Evolutionary conservation across 495 filamentous ascomycete species (phyloP).

Genomic region (Podospora didyma): DNA sequence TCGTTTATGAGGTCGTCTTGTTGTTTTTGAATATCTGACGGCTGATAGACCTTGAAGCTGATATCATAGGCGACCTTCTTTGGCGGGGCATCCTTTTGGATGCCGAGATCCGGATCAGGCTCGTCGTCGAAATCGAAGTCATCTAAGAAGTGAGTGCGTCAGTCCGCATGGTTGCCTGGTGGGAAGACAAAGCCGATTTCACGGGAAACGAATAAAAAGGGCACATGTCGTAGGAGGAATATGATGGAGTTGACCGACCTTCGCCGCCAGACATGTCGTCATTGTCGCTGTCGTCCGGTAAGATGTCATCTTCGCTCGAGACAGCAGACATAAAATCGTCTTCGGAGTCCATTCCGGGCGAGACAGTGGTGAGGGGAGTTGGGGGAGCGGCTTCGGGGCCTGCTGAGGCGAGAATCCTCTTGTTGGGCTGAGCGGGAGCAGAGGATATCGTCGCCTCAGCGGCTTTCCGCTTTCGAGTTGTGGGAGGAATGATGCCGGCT

Average conservation of each 20-base stretch:
- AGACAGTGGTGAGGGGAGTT: slow-evolving; percentile 54
- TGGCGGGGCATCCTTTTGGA: slow-evolving; percentile 69
- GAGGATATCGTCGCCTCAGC: slow-evolving; percentile 64
- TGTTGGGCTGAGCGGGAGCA: slow-evolving; percentile 41
- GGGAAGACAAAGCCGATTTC: background rate
- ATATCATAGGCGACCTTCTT: slow-evolving; percentile 78
- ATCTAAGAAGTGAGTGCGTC: slow-evolving; percentile 23
- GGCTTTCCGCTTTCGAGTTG: slow-evolving; percentile 88
- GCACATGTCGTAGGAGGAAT: background rate
- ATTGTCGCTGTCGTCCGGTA: slow-evolving; percentile 73
- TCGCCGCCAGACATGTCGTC: slow-evolving; percentile 65
- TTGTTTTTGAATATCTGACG: slow-evolving; percentile 72
- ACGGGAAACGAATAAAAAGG: background rate
- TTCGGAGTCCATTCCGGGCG: slow-evolving; percentile 85
- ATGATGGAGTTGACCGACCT: slow-evolving; percentile 48
- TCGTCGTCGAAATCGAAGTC: slow-evolving; percentile 70
- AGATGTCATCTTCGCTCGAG: slow-evolving; percentile 73
- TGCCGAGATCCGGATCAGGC: slow-evolving; percentile 67
- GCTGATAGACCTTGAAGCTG: slow-evolving; percentile 73
- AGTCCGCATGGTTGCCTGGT: slow-evolving; percentile 6
- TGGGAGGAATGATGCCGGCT: slow-evolving; percentile 56
- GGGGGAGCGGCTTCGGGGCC: slow-evolving; percentile 45
- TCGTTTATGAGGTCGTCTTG: slow-evolving; percentile 84
- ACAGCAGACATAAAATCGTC: slow-evolving; percentile 89
- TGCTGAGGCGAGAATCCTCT: slow-evolving; percentile 50